Evolutionary conservation across 257 asterid genomes (phyloP), one percentile per base, ranked within the genome.

Genomic region (Petunia axillaris): DNA sequence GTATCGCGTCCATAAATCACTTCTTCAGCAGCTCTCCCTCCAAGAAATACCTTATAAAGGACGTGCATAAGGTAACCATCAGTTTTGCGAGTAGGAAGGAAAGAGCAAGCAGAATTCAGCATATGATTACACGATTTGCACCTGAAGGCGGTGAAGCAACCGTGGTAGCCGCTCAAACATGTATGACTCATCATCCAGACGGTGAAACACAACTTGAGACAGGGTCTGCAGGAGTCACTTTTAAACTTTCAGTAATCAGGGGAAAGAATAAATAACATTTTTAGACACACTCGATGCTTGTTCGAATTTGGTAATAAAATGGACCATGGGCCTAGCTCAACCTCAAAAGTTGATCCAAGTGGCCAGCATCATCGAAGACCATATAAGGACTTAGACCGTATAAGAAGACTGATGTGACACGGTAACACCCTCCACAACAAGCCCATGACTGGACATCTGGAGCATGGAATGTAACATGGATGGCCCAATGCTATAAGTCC

Each of bases 81-180:
- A 73, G 46, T 40, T 50, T 50, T 73, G 78, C 6, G 48, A 35
- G 40, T 11, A 10, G 62, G 62, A 73, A 73, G 41, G 35, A 35
- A 50, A 35, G 78, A 10, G 78, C 78, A 73, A 73, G 62, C 63
- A 50, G 41, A 36, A 35, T 48, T 46, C 11, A 35, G 77, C 41
- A 5, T 3, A 50, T 10, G 43, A 73, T 62, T 35, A 48, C 8
- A 79, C 58, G 52, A 85, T 75, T 84, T 84, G 84, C 11, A 93
- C 99, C 98, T 96, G 99, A 84, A 96, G 98, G 48, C 99, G 99
- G 88, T 96, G 99, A 76, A 96, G 81, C 87, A 96, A 84, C 86
- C 93, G 98, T 76, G 97, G 97, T 39, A 86, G 84, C 53, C 99
- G 98, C 88, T 94, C 98, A 84, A 92, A 92, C 86, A 84, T 85